These are phyloP conservation scores for Penicillium sumatraense DNA, from an alignment of 2,329 filamentous ascomycete species.

Conservation along the genomic window DNA sequence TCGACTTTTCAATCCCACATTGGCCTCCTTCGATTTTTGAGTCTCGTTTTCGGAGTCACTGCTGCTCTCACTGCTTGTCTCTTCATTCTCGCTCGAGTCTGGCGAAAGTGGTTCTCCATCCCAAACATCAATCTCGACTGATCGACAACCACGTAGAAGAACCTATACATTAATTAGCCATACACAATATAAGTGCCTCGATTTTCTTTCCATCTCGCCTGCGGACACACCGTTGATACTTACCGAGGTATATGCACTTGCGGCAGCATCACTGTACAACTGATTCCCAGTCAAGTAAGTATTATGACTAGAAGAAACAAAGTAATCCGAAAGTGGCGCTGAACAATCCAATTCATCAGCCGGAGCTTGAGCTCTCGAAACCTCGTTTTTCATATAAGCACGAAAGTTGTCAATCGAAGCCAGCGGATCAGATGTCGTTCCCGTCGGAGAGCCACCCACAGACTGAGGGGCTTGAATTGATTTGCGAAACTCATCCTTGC, in stretches of 20 bases:
- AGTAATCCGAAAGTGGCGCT: slow-evolving; percentile 82
- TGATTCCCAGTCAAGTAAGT: slow-evolving; percentile 91
- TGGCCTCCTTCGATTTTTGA: slow-evolving; percentile 2
- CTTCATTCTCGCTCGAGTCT: slow-evolving; percentile 30
- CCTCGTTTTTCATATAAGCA: slow-evolving; percentile 52
- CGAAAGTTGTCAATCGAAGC: slow-evolving; percentile 50
- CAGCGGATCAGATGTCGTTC: slow-evolving; percentile 21
- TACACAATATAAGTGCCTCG: not conserved
- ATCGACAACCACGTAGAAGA: slow-evolving; percentile 77
- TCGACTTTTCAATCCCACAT: slow-evolving; percentile 6
- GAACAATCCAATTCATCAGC: slow-evolving; percentile 60
- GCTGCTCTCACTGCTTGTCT: slow-evolving; percentile 40
- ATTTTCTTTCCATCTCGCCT: too few species aligned
- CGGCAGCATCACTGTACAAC: slow-evolving; percentile 74
- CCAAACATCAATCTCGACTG: slow-evolving; percentile 95
- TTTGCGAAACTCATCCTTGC: slow-evolving; percentile 27
- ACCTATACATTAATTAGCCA: slow-evolving; percentile 53
- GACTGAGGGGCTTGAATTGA: slow-evolving; percentile 29
- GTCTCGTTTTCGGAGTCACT: slow-evolving; percentile 30
- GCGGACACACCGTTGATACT: slow-evolving; percentile 35
- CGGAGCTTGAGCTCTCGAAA: slow-evolving; percentile 48
- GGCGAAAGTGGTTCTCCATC: slow-evolving; percentile 65
- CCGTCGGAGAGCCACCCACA: too few species aligned
- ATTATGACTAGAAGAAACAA: slow-evolving; percentile 93
- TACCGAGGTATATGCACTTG: slow-evolving; percentile 77